phyloP scores from a whole-genome alignment of 352 stramenopile genomes.

The Phytopythium oedochilum region DNA sequence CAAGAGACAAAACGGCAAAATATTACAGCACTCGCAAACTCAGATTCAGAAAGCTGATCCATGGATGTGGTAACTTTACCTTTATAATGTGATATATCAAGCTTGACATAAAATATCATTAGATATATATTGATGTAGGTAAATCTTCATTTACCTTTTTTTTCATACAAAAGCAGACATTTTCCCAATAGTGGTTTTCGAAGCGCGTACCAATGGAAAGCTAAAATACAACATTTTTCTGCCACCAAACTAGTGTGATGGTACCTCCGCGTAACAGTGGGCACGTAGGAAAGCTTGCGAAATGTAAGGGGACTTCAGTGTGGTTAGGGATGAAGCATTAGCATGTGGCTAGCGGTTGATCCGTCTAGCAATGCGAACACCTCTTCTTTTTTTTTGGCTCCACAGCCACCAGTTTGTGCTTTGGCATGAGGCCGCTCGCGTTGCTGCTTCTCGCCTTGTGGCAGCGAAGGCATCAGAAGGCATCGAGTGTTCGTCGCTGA shows the following conservation, averaged over 20 bases:
- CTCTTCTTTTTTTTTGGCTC: neutral
- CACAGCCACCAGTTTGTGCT: neutral
- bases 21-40: neutral
- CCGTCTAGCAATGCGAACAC: neutral
- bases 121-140: neutral
- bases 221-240: neutral
- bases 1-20: neutral
- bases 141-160: neutral
- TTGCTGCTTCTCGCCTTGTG: neutral
- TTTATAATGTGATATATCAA: too few relatives aligned
- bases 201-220: neutral
- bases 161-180: neutral
- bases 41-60: neutral
- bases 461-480: neutral
- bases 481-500: neutral
- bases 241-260: neutral
- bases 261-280: neutral
- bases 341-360: neutral
- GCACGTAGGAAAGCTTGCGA: neutral
- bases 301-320: neutral
- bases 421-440: neutral
- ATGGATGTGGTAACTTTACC: too few relatives aligned
- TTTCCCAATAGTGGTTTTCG: neutral
- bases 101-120: neutral
- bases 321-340: neutral